These are phyloP conservation scores for Elaphomyces granulatus DNA, from an alignment of 495 filamentous ascomycete species.

Conservation along the genomic window DNA sequence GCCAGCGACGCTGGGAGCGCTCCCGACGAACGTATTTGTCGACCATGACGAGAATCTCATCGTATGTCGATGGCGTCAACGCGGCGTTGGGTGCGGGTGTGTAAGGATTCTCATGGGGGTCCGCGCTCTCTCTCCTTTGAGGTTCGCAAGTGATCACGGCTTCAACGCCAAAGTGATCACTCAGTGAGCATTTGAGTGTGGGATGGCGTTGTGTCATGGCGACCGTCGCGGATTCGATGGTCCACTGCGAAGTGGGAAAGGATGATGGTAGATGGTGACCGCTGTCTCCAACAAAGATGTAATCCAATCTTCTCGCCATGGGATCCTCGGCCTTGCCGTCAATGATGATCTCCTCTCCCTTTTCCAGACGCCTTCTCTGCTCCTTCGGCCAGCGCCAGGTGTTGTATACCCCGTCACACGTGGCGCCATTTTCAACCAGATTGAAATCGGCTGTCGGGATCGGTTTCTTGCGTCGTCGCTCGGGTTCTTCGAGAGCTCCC, in stretches of 20 bases:
- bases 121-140: background rate
- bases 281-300: constrained; percentile 61
- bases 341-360: constrained; percentile 40
- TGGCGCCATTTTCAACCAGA: constrained; percentile 63
- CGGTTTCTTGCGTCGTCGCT: constrained; percentile 31
- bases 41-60: constrained; percentile 56
- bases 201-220: constrained; percentile 79
- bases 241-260: constrained; percentile 38
- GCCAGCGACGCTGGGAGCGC: constrained; percentile 49
- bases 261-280: constrained; percentile 18
- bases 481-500: constrained; percentile 46
- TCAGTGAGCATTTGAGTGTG: constrained; percentile 64
- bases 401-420: constrained; percentile 74
- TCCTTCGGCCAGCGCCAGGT: constrained; percentile 82
- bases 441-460: constrained; percentile 64
- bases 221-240: constrained; percentile 50
- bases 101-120: constrained; percentile 2
- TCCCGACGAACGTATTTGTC: constrained; percentile 52
- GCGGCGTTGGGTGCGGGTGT: constrained; percentile 16
- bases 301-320: constrained; percentile 78
- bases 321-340: constrained; percentile 50
- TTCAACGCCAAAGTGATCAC: constrained; percentile 79
- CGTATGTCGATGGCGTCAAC: constrained; percentile 45
- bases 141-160: constrained; percentile 28
- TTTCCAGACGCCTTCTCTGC: constrained; percentile 42